Evolutionary conservation across 306 rosid species (phyloP).

Genomic region (Quercus robur): DNA sequence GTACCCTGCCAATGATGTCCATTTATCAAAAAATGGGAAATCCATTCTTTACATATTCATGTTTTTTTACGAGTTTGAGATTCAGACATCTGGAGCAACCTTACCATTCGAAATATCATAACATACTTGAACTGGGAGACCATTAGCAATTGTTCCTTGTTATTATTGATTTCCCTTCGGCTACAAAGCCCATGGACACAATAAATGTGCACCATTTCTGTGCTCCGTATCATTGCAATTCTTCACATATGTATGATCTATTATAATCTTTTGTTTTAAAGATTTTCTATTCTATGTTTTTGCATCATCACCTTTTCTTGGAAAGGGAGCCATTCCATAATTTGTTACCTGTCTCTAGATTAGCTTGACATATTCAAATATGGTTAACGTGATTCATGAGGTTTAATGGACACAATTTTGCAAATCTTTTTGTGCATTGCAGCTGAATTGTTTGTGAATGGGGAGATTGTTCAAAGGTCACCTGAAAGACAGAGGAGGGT

Average conservation of each 20-base stretch:
- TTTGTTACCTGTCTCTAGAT: background rate
- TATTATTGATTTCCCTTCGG: background rate
- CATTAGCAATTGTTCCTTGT: background rate
- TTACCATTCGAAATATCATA: background rate
- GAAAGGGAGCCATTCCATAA: background rate
- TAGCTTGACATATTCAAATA: background rate
- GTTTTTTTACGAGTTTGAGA: background rate
- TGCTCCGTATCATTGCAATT: background rate
- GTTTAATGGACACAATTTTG: background rate
- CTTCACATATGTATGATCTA: background rate
- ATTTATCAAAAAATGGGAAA: background rate
- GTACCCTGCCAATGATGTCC: background rate
- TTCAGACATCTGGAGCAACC: background rate
- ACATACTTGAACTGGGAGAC: background rate
- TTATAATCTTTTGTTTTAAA: background rate
- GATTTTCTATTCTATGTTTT: background rate
- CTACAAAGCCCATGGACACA: too few species aligned
- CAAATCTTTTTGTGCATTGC: constrained; percentile 20
- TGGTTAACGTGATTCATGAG: background rate
- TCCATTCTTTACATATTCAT: background rate
- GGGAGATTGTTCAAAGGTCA: constrained; percentile 88
- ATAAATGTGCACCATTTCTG: background rate
- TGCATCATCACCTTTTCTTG: background rate
- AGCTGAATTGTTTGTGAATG: constrained; percentile 91
- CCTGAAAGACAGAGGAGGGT: constrained; percentile 97